Conservation (phyloP, 2,329 filamentous ascomycete species). For the Herpomyces periplanetae region DNA sequence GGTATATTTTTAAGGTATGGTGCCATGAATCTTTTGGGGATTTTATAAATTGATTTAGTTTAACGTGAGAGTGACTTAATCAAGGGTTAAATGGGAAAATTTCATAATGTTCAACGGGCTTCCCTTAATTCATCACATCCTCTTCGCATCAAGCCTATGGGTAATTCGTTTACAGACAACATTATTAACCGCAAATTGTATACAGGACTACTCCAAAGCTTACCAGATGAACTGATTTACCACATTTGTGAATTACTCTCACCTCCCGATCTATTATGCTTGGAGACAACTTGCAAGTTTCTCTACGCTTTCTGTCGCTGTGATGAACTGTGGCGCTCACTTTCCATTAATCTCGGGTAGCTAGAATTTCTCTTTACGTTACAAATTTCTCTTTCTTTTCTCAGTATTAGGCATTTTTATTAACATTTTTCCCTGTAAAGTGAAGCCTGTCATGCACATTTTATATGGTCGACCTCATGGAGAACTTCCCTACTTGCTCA, state of each 20-base stretch:
- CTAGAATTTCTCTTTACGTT: background rate
- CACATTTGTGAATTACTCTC: conserved; percentile 37
- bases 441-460: too few species aligned
- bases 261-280: conserved; percentile 15
- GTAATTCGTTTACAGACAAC: conserved; percentile 30
- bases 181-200: conserved; percentile 23
- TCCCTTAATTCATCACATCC: conserved; percentile 43
- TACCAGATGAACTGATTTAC: conserved; percentile 48
- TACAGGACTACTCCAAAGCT: conserved; percentile 20
- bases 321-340: conserved; percentile 57
- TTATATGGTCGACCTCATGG: too few species aligned
- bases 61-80: too few species aligned
- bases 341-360: conserved; percentile 40
- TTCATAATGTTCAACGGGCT: too few species aligned
- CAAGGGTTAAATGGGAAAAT: too few species aligned
- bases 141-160: conserved; percentile 43
- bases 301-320: conserved; percentile 45
- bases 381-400: conserved; percentile 2
- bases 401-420: conserved; percentile 3
- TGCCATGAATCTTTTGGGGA: too few species aligned
- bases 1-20: too few species aligned
- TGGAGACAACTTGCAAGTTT: conserved; percentile 46
- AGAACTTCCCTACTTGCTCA: too few species aligned
- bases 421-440: conserved; percentile 2
- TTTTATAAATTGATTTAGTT: too few species aligned